These are phyloP conservation scores for Closterium sp. DNA, from an alignment of 139 green algal species.

Conservation along the genomic window DNA sequence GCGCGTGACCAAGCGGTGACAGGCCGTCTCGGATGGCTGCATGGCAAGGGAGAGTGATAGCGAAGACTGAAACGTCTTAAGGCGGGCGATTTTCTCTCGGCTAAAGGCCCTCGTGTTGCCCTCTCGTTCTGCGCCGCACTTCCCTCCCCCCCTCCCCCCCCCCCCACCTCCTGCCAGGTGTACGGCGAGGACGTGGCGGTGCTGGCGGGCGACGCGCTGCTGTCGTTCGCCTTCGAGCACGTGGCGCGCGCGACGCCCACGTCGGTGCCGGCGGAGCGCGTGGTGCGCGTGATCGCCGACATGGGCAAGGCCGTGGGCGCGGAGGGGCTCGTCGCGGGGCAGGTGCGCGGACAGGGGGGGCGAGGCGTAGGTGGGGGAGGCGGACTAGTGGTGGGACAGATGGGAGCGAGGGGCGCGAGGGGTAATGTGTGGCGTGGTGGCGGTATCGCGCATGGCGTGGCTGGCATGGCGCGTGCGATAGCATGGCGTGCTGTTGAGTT, in stretches of 20 bases:
- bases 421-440: background rate
- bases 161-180: constrained; percentile 58
- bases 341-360: constrained; percentile 50
- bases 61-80: too few species aligned
- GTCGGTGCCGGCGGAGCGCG: constrained; percentile 71
- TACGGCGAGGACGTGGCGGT: constrained; percentile 98
- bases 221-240: constrained; percentile 94
- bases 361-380: too few species aligned
- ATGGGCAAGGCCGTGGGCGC: constrained; percentile 81
- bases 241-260: constrained; percentile 82
- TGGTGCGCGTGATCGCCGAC: constrained; percentile 82
- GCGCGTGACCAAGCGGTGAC: too few species aligned
- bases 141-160: too few species aligned
- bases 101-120: too few species aligned
- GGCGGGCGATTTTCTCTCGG: too few species aligned
- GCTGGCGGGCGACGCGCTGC: constrained; percentile 92
- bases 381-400: too few species aligned
- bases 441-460: too few species aligned
- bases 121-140: background rate
- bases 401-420: too few species aligned
- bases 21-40: too few species aligned
- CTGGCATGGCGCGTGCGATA: background rate
- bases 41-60: too few species aligned
- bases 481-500: background rate
- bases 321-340: constrained; percentile 91